phyloP scores from a whole-genome alignment of 306 rosid species.

The Cicer yamashitae region DNA sequence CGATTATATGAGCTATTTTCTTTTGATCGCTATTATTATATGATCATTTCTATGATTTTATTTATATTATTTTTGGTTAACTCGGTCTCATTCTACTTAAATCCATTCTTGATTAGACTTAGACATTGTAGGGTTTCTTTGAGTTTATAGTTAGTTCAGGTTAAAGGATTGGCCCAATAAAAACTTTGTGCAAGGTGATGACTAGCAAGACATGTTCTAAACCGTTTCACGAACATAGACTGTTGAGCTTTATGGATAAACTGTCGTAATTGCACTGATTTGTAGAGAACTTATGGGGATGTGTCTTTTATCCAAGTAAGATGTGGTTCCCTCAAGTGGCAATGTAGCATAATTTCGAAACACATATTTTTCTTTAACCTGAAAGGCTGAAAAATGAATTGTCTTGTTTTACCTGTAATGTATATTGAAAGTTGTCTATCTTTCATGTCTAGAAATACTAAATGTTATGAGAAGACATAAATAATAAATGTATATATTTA shows the following conservation, averaged over 20 bases:
- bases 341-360: slow-evolving; percentile 7
- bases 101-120: background rate
- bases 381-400: slow-evolving; percentile 33
- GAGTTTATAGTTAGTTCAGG: background rate
- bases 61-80: background rate
- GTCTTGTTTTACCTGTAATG: slow-evolving; percentile 10
- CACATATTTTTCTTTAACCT: slow-evolving; percentile 14
- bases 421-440: slow-evolving; percentile 21
- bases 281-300: slow-evolving; percentile 14
- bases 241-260: slow-evolving; percentile 31
- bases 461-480: background rate
- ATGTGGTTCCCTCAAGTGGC: slow-evolving; percentile 26
- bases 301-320: background rate
- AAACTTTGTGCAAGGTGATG: background rate
- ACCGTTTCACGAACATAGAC: background rate
- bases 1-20: background rate
- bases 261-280: slow-evolving; percentile 11
- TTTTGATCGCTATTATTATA: background rate
- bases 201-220: background rate
- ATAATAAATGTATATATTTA: slow-evolving; percentile 36
- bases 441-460: slow-evolving; percentile 19
- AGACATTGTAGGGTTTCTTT: background rate
- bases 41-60: background rate
- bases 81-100: background rate
- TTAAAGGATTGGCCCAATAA: background rate